Conservation (phyloP, 2,329 filamentous ascomycete genomes). For the Neonectria coccinea region DNA sequence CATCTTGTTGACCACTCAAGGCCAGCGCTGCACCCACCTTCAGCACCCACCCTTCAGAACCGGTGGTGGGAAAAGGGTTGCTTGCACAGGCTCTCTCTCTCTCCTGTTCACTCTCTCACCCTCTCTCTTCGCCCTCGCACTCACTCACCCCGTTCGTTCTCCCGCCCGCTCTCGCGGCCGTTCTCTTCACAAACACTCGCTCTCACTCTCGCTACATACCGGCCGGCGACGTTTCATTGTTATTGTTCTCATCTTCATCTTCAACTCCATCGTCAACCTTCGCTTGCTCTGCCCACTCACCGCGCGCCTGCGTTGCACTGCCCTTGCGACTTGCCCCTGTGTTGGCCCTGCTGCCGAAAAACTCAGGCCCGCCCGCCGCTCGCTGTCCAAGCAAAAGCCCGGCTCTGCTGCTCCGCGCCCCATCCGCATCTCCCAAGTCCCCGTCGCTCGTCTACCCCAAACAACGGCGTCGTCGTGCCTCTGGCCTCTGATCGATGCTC, state of each 20-base stretch:
- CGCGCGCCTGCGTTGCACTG: conserved; percentile 2
- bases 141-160: conserved; percentile 11
- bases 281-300: conserved; percentile 12
- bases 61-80: conserved; percentile 14
- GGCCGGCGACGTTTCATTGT: conserved; percentile 3
- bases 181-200: conserved; percentile 23
- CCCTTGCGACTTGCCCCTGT: conserved; percentile 14
- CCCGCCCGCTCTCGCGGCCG: not conserved
- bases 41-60: conserved; percentile 3
- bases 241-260: not conserved
- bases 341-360: conserved; percentile 16
- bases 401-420: conserved; percentile 38
- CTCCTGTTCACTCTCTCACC: conserved; percentile 11
- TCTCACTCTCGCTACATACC: conserved; percentile 24
- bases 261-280: not conserved
- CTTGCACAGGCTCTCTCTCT: not conserved
- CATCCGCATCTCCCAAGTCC: conserved; percentile 27
- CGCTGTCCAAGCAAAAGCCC: conserved; percentile 34
- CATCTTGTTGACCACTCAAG: conserved; percentile 8
- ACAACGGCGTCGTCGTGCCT: conserved; percentile 40
- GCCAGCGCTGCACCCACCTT: not conserved
- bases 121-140: conserved; percentile 9
- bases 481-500: conserved; percentile 37
- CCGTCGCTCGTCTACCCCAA: conserved; percentile 42
- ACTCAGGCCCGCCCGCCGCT: conserved; percentile 22